Base-by-base conservation (phyloP, 192 early-diverging fungal genomes). In the Oehlia diaphana region DNA sequence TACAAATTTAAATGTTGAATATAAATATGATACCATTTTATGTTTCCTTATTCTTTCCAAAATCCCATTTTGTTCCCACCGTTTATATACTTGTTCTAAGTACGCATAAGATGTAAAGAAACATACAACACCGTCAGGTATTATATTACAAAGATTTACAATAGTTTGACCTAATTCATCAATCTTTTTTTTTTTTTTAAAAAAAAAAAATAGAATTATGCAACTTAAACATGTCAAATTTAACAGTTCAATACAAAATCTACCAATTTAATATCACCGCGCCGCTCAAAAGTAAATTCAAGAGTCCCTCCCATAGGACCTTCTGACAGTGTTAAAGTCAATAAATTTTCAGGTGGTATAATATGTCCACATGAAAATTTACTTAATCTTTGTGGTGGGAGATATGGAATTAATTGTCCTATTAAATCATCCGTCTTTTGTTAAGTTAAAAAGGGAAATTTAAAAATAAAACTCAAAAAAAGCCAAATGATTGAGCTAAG, bases 101-200 rank as follows among this genome's bases (percentile, higher is more conserved):
- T 93, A 93, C 14, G 89, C 80, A 74, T 96, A 97, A 1, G 94
- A 95, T 0, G 92, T 88, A 77, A 99, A 95, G 74, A 98, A 99
- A 42, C 92, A 92, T 3, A 98, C 94, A 9, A 98, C 84, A 5
- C 97, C 97, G 74, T 90, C 92, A 0, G 94, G 95, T 5, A 96
- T 88, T 3, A 96, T 87, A 53, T 87, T 90, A 77, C 90, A 90
- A 0, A 96, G 70, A 63, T 95, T 93, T 8, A 87, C 84, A 33
- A 98, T 80, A 0, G 89, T 86, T 44, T 90, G 87, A 0, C 95
- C 95, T 2, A 92, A 83, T 47, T 94, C 94, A 64, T 91, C 86
- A 8, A 96, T 87, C 84, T 90, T 50, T 39, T 39, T 39, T 39
- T 39, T 39, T 39, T 39, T 39, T 39, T 39, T 39, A 39, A 7